These are phyloP conservation scores for Candida labiduridarum DNA, from an alignment of 1,139 yeast genomes.

Conservation along the genomic window DNA sequence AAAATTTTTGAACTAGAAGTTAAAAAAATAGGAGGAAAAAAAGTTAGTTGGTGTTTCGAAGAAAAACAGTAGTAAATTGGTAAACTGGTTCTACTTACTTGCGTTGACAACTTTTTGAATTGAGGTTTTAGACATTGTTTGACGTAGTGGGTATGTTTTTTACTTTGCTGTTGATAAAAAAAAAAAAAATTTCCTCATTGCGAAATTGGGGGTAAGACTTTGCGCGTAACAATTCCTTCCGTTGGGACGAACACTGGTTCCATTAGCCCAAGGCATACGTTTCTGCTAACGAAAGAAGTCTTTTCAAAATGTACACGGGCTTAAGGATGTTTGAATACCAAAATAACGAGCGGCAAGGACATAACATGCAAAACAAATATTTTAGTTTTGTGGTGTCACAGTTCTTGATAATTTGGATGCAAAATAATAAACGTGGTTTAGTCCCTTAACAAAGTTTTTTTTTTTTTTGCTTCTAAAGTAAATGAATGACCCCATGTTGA, in stretches of 20 bases:
- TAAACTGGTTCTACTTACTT: constrained; percentile 29
- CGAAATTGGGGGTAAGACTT: neutral
- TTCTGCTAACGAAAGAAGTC: no score
- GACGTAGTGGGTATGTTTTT: neutral
- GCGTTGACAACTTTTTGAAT: constrained; percentile 50
- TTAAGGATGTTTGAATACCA: no score
- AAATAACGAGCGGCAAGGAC: no score
- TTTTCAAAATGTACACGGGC: no score
- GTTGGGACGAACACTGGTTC: no score
- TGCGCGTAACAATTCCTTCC: no score
- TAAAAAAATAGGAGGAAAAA: constrained; percentile 11
- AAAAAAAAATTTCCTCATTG: neutral
- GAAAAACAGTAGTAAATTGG: neutral
- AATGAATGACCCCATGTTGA: neutral
- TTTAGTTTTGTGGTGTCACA: no score
- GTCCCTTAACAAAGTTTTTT: neutral
- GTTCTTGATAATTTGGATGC: no score
- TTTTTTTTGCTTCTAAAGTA: no score
- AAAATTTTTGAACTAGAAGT: constrained; percentile 58
- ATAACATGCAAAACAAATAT: no score
- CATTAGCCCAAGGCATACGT: no score
- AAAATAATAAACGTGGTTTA: no score
- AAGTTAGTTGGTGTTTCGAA: neutral
- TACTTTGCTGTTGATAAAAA: neutral
- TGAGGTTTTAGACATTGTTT: constrained; percentile 37